A percentile compares a stretch with the other conserved stretches of the same genome.
Conservation (phyloP, 331 rosid species). For the Quercus phellos region DNA sequence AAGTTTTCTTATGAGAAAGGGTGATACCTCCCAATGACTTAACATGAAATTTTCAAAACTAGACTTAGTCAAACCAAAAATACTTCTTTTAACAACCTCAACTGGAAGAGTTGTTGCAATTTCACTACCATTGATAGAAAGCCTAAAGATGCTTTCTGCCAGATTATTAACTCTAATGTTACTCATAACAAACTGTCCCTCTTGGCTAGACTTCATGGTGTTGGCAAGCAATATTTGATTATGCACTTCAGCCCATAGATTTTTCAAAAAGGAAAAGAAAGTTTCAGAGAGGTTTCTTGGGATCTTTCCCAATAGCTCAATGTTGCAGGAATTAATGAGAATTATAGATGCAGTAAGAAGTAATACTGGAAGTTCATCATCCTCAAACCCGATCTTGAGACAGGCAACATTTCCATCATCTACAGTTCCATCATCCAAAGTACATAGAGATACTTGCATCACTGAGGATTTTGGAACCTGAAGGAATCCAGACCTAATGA, state of each 20-base stretch:
- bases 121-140: slow-evolving; percentile 39
- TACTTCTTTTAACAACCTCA: slow-evolving; percentile 36
- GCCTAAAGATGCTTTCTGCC: slow-evolving; percentile 69
- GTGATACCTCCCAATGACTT: slow-evolving; percentile 65
- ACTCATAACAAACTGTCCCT: slow-evolving; percentile 33
- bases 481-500: slow-evolving; percentile 54
- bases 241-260: slow-evolving; percentile 43
- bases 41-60: slow-evolving; percentile 55
- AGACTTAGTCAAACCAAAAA: slow-evolving; percentile 46
- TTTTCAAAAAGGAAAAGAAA: slow-evolving; percentile 36
- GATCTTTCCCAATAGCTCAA: slow-evolving; percentile 43
- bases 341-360: slow-evolving; percentile 44
- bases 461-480: slow-evolving; percentile 47
- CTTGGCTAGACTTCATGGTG: slow-evolving; percentile 22
- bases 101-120: slow-evolving; percentile 29
- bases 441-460: slow-evolving; percentile 37
- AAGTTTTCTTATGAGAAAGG: slow-evolving; percentile 37
- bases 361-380: slow-evolving; percentile 42
- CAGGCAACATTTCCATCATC: slow-evolving; percentile 14
- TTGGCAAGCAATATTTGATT: slow-evolving; percentile 22
- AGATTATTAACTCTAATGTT: slow-evolving; percentile 45
- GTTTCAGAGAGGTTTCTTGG: slow-evolving; percentile 32
- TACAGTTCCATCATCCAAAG: slow-evolving; percentile 24
- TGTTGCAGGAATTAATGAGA: slow-evolving; percentile 52
- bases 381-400: slow-evolving; percentile 44